Evolutionary conservation across 2,329 filamentous ascomycete genomes (phyloP), one percentile per base, ranked within the genome.

Genomic region (Beauveria caledonica): DNA sequence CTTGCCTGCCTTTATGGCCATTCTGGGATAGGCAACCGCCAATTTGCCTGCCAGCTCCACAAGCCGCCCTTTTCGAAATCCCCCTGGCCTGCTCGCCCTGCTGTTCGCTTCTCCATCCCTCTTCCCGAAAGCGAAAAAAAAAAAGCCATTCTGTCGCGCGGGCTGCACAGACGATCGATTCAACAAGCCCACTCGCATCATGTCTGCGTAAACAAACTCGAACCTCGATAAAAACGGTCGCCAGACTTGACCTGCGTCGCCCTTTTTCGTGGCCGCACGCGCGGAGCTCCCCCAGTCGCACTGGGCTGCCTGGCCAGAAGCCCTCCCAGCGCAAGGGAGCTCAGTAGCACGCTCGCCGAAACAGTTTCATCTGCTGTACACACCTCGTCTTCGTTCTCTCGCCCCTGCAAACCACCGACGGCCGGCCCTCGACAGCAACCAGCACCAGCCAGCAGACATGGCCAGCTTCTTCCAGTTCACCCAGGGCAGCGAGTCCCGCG

Each of bases 381-480:
- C 45, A 3, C 3, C 6, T 9, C 9, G 27, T n/a, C 39, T n/a
- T 17, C 3, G 1, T 9, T 19, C 11, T 21, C n/a, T 19, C 21
- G 5, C 9, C 36, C 21, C 33, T 8, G 11, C 33, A 13, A 13
- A 13, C 33, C 33, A 29, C 33, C 21, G 39, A 60, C 27, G 42
- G 42, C 42, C 19, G 19, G 42, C 46, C 50, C 19, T 53, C 45
- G 13, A 55, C 66, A 36, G 23, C 23, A 23, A n/a, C 23, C 23
- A 23, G 23, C 23, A 23, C 23, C 23, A 23, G n/a, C 23, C 23
- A 23, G 23, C 23, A 60, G 63, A 64, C 63, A 86, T 87, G 84
- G 82, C 85, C 69, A 78, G 80, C 68, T 85, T 87, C 77, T 87
- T 88, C 74, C 78, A 81, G 70, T 88, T 88, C 73, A 85, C 85